A percentile compares a stretch with the other conserved stretches of the same genome.
Evolutionary conservation across 495 filamentous ascomycete genomes (phyloP).

Genomic region (Arthonia radiata): DNA sequence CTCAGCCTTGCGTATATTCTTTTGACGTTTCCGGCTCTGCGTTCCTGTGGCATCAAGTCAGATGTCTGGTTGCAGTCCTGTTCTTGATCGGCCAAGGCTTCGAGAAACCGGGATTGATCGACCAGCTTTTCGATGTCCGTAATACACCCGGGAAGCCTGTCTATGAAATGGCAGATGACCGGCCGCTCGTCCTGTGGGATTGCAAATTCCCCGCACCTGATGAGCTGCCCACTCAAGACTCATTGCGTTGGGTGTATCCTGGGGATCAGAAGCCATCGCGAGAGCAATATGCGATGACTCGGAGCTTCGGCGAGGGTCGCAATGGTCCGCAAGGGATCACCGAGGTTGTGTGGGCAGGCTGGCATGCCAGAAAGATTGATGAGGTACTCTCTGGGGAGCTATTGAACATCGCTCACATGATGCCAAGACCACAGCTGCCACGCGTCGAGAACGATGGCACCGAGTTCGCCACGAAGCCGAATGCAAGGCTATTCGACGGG

Average conservation of each 20-base stretch:
- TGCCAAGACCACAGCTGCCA: slow-evolving; percentile 15
- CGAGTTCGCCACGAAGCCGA: slow-evolving; percentile 6
- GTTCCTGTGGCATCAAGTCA: slow-evolving; percentile 95
- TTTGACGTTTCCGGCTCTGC: slow-evolving; percentile 75
- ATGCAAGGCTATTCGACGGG: slow-evolving; percentile 47
- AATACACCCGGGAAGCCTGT: slow-evolving; percentile 46
- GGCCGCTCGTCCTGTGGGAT: slow-evolving; percentile 82
- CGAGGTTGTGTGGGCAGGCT: slow-evolving; percentile 51
- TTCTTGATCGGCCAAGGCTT: slow-evolving; percentile 83
- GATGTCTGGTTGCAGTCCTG: slow-evolving; percentile 66
- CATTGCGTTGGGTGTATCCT: slow-evolving; percentile 56
- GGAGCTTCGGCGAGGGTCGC: slow-evolving; percentile 17
- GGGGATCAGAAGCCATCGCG: slow-evolving; percentile 26
- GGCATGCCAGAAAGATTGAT: slow-evolving; percentile 70
- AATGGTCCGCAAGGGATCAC: slow-evolving; percentile 42
- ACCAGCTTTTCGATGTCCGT: slow-evolving; percentile 42
- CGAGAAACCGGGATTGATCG: slow-evolving; percentile 46
- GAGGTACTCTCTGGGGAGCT: slow-evolving; percentile 52
- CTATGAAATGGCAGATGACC: slow-evolving; percentile 76
- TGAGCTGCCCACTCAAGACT: slow-evolving; percentile 25
- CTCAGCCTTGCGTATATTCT: slow-evolving; percentile 46
- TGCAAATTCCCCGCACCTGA: slow-evolving; percentile 47
- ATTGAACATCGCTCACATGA: slow-evolving; percentile 31
- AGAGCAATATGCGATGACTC: slow-evolving; percentile 9
- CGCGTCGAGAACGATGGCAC: slow-evolving; percentile 5